Evolutionary conservation across 2,329 filamentous ascomycete genomes (phyloP).

Genomic region (Colletotrichum sp.): DNA sequence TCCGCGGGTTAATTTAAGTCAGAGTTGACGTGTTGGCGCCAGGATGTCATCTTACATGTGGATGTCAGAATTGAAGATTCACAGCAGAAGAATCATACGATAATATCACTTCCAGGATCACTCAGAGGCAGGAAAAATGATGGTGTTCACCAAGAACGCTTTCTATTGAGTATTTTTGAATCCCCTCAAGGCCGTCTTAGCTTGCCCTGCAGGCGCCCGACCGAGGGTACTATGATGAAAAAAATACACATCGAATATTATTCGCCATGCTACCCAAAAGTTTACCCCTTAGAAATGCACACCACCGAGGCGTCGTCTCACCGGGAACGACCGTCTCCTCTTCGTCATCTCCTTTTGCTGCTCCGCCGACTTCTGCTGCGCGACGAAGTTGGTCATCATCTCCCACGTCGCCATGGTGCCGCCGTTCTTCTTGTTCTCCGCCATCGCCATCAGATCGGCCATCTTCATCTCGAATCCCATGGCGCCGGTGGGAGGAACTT

Average conservation of each 20-base stretch:
- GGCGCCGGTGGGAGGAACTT: not conserved
- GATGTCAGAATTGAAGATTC: not conserved
- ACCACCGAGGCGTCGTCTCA: conserved; percentile 8
- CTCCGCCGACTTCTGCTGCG: conserved; percentile 1
- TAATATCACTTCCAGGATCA: not conserved
- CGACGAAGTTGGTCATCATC: conserved; percentile 6
- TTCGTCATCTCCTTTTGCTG: not conserved
- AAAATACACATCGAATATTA: conserved; percentile 14
- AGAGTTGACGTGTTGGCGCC: fast-evolving
- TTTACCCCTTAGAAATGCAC: not conserved
- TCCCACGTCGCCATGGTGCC: conserved; percentile 12
- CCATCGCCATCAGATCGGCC: conserved; percentile 13
- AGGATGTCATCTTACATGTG: not conserved
- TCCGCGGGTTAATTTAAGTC: not conserved
- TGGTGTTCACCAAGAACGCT: not conserved
- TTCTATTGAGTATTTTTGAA: not conserved
- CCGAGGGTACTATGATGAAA: conserved; percentile 8
- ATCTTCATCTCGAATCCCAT: conserved; percentile 16
- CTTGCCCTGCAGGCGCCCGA: conserved; percentile 1
- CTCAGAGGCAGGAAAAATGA: not conserved
- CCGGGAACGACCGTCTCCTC: not conserved
- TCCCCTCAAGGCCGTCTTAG: not conserved
- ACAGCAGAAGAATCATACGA: not conserved
- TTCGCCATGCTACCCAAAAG: conserved; percentile 11
- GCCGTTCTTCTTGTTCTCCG: conserved; percentile 1